Conservation (phyloP, 75 land plant species). For the Pseudotsuga menziesii region DNA sequence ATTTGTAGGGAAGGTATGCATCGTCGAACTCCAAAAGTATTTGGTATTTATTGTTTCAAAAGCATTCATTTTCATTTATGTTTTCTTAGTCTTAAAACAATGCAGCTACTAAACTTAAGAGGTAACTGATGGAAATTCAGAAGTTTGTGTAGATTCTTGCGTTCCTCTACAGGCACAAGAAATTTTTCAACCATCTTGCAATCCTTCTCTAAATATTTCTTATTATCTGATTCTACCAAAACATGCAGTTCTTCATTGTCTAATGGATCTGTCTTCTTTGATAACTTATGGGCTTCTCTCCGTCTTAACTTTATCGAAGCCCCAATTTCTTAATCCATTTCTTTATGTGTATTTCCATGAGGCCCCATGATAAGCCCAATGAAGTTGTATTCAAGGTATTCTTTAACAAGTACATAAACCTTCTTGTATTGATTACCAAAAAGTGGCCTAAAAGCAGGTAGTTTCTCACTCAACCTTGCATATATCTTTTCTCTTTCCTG, state of each 20-base stretch:
- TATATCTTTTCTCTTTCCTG: slow-evolving; percentile 77
- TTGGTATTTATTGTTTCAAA: too few relatives aligned
- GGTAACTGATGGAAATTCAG: too few relatives aligned
- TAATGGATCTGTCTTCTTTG: slow-evolving; percentile 69
- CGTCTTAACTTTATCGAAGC: slow-evolving; percentile 94
- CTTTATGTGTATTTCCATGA: slow-evolving; percentile 93
- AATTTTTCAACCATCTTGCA: slow-evolving; percentile 94
- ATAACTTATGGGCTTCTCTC: slow-evolving; percentile 89
- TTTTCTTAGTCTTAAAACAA: too few relatives aligned
- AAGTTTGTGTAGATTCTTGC: slow-evolving; percentile 86
- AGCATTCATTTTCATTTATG: too few relatives aligned
- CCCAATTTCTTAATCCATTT: slow-evolving; percentile 97
- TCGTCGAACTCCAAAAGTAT: too few relatives aligned
- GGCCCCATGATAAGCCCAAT: slow-evolving; percentile 97
- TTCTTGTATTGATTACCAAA: slow-evolving; percentile 87
- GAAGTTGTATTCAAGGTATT: slow-evolving; percentile 93
- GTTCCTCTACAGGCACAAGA: slow-evolving; percentile 89
- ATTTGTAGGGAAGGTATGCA: too few relatives aligned
- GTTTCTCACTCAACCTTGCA: slow-evolving; percentile 58
- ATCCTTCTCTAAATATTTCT: slow-evolving; percentile 82
- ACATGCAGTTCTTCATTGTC: slow-evolving; percentile 98
- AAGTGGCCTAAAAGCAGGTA: slow-evolving; percentile 86
- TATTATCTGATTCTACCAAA: slow-evolving; percentile 86
- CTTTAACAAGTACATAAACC: slow-evolving; percentile 90
- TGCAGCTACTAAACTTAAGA: too few relatives aligned